Base-by-base conservation (phyloP, 192 early-diverging fungal genomes). In the Entophlyctis luteolus region DNA sequence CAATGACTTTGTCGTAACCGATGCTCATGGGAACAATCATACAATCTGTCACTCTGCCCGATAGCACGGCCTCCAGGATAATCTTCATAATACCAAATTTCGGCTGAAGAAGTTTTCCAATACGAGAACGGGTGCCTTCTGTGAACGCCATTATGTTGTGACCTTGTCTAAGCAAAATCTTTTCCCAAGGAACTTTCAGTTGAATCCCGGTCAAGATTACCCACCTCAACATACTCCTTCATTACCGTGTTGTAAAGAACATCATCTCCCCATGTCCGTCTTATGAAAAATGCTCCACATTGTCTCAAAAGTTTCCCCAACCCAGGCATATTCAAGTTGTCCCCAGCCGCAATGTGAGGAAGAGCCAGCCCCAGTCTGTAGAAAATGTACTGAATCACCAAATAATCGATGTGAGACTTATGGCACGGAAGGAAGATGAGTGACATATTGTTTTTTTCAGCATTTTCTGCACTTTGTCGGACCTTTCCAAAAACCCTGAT, bases 391-490 rank as follows among this genome's bases (percentile, higher is more conserved):
- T 81, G 87, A 27, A 93, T 78, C 20, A 93, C 90, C 16, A 93
- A 72, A 70, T 93, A 93, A 71, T 93, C 91, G 35, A 93, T 81
- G 65, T 93, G 91, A 4, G 88, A 90, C 77, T 93, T 93, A 74
- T 93, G 91, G 35, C 80, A 93, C 34, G 91, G 91, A 48, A 91
- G 62, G 45, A 93, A 78, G 23, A 93, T 81, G 59, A 93, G 76
- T 12, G 90, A 91, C 39, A 89, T 79, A 39, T 85, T 84, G 36
- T 87, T 85, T 53, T 85, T 77, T 36, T 72, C 73, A 6, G 72
- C 74, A 34, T 72, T 60, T 36, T 66, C 58, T 16, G 73, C 72
- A 22, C 29, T 72, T 63, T 76, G 68, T 45, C 56, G 70, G 3
- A 78, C 67, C 76, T 77, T 39, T 29, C 32, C 2, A 27, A 16